Percentiles rank a stretch among this genome's conserved stretches.
Conservation (phyloP, 139 green algal genomes). For the Micromonas commoda region DNA sequence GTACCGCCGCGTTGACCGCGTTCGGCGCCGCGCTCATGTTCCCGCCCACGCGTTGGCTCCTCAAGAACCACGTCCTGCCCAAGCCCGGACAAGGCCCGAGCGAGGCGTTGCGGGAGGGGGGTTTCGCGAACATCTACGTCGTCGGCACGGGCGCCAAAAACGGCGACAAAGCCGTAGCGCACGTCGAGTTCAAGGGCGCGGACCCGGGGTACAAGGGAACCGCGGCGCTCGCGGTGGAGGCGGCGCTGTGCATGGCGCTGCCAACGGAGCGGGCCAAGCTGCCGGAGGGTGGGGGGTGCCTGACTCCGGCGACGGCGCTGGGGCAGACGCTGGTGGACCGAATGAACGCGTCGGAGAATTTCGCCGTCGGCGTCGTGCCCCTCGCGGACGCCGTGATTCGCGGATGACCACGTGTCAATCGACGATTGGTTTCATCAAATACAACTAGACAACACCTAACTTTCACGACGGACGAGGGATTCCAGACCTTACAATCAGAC, state of each 20-base stretch:
- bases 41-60: slow-evolving; percentile 7
- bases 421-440: too few species aligned
- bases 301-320: slow-evolving; percentile 58
- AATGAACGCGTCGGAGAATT: slow-evolving; percentile 29
- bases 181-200: slow-evolving; percentile 15
- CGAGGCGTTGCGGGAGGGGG: background rate
- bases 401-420: too few species aligned
- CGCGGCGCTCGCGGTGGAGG: slow-evolving; percentile 61
- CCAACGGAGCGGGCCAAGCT: slow-evolving; percentile 16
- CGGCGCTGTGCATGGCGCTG: slow-evolving; percentile 43
- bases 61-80: slow-evolving; percentile 18
- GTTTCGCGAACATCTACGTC: slow-evolving; percentile 22
- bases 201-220: slow-evolving; percentile 68
- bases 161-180: background rate
- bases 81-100: slow-evolving; percentile 13
- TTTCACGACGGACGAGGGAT: too few species aligned
- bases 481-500: too few species aligned
- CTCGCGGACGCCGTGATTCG: background rate
- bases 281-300: slow-evolving; percentile 43
- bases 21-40: slow-evolving; percentile 15
- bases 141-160: background rate
- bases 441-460: background rate
- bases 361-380: slow-evolving; percentile 5
- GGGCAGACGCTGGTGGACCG: slow-evolving; percentile 53
- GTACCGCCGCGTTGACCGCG: background rate